These are phyloP conservation scores for Colletotrichum ledebouriae DNA, from an alignment of 2,329 filamentous ascomycete genomes.

Conservation along the genomic window DNA sequence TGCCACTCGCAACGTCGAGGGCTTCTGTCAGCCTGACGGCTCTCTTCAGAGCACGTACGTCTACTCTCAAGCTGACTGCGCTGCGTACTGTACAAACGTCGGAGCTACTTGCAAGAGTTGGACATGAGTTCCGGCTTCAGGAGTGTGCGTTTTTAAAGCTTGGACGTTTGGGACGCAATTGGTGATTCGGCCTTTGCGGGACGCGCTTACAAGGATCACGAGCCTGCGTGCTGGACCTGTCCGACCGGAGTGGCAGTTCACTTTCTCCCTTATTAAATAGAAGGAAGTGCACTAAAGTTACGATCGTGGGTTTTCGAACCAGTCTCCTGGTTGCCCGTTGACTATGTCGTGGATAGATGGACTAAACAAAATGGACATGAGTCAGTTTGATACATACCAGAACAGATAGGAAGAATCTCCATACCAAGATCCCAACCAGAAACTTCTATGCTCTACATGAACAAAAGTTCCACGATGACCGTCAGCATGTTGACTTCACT, in stretches of 20 bases:
- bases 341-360: too few relatives aligned
- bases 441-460: too few relatives aligned
- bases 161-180: conserved; percentile 20
- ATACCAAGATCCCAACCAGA: too few relatives aligned
- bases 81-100: conserved; percentile 9
- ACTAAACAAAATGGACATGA: too few relatives aligned
- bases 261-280: neutral
- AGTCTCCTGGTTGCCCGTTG: too few relatives aligned
- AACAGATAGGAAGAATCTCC: too few relatives aligned
- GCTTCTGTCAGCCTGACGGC: too few relatives aligned
- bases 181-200: conserved; percentile 28
- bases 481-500: too few relatives aligned
- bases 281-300: neutral
- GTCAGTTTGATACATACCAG: too few relatives aligned
- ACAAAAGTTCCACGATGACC: too few relatives aligned
- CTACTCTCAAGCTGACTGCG: conserved; percentile 15
- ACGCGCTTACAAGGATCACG: conserved; percentile 22
- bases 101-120: conserved; percentile 22
- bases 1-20: too few relatives aligned
- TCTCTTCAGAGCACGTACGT: neutral
- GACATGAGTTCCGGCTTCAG: conserved; percentile 11
- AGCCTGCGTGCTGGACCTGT: conserved; percentile 24
- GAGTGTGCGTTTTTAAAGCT: conserved; percentile 21
- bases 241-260: neutral
- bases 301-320: too few relatives aligned